Conservation (phyloP, 2,329 filamentous ascomycete genomes). For the Zasmidium angulare region DNA sequence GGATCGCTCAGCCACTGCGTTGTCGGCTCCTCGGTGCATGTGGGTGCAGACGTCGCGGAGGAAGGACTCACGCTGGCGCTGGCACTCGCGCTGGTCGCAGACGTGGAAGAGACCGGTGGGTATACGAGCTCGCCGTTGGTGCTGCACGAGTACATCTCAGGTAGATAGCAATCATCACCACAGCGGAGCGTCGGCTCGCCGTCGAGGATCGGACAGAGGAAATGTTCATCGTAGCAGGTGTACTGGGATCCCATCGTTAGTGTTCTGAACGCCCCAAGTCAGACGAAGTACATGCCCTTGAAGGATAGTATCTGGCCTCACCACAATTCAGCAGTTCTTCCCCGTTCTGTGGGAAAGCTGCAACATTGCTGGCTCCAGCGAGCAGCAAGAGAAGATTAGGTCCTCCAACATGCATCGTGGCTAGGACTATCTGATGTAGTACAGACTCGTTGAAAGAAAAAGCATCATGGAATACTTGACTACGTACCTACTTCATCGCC, state of each 20-base stretch:
- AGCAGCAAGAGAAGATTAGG: not conserved
- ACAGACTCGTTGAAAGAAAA: too few species aligned
- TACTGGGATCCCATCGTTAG: conserved; percentile 27
- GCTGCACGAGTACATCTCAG: conserved; percentile 32
- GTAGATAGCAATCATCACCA: conserved; percentile 38
- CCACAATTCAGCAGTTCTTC: conserved; percentile 1
- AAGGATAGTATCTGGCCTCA: conserved; percentile 1
- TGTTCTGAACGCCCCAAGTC: too few species aligned
- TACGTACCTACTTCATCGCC: not conserved
- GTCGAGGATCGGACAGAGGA: conserved; percentile 39
- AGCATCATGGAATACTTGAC: too few species aligned
- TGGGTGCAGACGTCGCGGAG: conserved; percentile 18
- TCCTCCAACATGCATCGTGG: not conserved
- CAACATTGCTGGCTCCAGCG: not conserved
- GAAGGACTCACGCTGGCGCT: not conserved
- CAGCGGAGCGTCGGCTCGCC: conserved; percentile 37
- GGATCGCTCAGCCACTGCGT: conserved; percentile 53
- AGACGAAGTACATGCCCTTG: not conserved
- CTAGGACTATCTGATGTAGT: too few species aligned
- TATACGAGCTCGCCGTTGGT: conserved; percentile 28
- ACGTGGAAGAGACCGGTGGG: conserved; percentile 22
- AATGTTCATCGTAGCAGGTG: conserved; percentile 39
- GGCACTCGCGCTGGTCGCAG: conserved; percentile 20
- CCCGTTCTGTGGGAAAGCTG: not conserved
- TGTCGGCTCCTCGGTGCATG: conserved; percentile 30